Evolutionary conservation across 192 early-diverging fungal genomes (phyloP), one percentile per base, ranked within the genome.

Genomic region (Gaertneriomyces semiglobifer): DNA sequence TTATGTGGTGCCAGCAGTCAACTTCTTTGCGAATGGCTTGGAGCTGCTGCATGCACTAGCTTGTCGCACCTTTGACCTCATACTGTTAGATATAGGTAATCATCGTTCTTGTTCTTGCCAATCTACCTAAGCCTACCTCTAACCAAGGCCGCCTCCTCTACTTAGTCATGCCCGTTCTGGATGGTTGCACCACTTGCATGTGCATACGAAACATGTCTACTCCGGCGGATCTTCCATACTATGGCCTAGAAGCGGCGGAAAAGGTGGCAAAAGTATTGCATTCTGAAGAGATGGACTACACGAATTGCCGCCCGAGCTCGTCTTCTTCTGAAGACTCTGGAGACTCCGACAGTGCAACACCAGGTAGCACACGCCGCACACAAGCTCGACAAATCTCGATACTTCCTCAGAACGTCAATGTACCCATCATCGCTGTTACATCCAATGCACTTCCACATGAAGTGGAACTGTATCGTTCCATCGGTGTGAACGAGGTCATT

Each of bases 11-110:
- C 12, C 25, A 44, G n/a, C 25, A n/a, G 60, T 18, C 14, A 44
- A 61, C 42, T n/a, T 61, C 12, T 61, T 61, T 61, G 43, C 38
- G 44, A 42, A 61, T 52, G 60, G 60, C 12, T 51, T n/a, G 41
- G 60, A 61, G 60, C 45, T 20, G 6, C 43, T 61, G 4, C 19
- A 52, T 20, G 60, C 39, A 18, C 16, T 61, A 18, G 4, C 25
- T 11, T 12, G 4, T n/a, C 44, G 41, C 40, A 11, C 12, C 14
- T 61, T 61, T 44, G 60, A 61, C 42, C 42, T 61, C 25, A 48
- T 61, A n/a, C 42, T 61, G 39, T 20, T 61, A 14, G 60, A 61
- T n/a, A 61, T 61, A 14, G 60, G 42, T 52, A 52, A n/a, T 3
- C 1, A 2, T 33, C 25, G 25, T 33, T 33, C 2, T 33, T 33